These are phyloP conservation scores for Avena sativa DNA, from an alignment of 176 grass and related monocot genomes.

Conservation along the genomic window DNA sequence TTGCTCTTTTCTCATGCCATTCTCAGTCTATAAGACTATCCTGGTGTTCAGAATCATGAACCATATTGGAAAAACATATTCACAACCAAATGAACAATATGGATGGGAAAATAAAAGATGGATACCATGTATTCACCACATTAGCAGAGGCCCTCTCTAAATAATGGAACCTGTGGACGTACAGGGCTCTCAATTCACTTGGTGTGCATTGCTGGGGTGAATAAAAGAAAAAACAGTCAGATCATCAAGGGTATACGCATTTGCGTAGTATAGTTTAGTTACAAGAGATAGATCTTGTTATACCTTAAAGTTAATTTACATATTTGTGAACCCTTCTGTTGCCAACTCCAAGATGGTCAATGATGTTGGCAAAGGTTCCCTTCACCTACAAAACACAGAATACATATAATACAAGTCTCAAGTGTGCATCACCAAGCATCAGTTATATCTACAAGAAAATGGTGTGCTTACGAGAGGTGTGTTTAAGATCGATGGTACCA, in stretches of 20 bases:
- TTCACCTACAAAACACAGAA: constrained; percentile 8
- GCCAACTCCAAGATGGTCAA: constrained; percentile 21
- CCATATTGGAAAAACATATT: constrained; percentile 20
- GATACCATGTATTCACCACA: constrained; percentile 38
- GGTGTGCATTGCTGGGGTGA: background rate
- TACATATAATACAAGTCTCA: background rate
- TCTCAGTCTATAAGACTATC: constrained; percentile 6
- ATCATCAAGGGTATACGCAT: background rate
- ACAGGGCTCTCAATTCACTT: constrained; percentile 20
- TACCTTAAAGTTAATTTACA: constrained; percentile 9
- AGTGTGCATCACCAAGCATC: constrained; percentile 24
- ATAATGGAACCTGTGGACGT: constrained; percentile 11
- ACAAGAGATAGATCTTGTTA: constrained; percentile 1
- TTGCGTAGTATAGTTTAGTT: background rate
- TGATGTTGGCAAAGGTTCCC: constrained; percentile 4
- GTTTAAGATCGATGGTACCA: constrained; percentile 32
- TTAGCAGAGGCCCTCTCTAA: constrained; percentile 14
- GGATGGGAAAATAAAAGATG: constrained; percentile 1
- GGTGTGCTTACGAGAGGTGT: constrained; percentile 35
- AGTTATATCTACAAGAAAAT: constrained; percentile 22
- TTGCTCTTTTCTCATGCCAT: constrained; percentile 33
- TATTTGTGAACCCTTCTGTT: constrained; percentile 16
- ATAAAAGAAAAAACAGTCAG: constrained; percentile 24
- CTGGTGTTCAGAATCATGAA: constrained; percentile 33
- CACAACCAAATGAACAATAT: constrained; percentile 10